Evolutionary conservation across 2,329 filamentous ascomycete species (phyloP).

Genomic region (Boeremia lycopersici): DNA sequence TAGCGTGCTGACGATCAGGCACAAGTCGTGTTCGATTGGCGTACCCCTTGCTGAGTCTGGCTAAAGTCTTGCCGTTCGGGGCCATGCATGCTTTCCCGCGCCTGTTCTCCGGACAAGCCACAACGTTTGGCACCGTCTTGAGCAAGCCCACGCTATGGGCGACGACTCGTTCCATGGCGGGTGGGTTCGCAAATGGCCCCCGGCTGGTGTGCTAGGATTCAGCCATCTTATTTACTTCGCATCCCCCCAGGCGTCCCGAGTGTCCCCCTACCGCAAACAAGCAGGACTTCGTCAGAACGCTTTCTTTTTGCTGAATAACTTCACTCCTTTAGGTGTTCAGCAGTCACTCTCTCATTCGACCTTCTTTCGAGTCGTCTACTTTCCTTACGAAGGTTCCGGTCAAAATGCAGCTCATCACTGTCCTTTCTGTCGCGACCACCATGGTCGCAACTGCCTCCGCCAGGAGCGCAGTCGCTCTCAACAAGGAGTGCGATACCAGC

Average conservation of each 20-base stretch:
- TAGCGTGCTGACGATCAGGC: constrained; percentile 40
- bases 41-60: constrained; percentile 26
- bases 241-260: constrained; percentile 37
- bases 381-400: constrained; percentile 21
- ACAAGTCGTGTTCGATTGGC: constrained; percentile 40
- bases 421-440: constrained; percentile 37
- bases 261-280: constrained; percentile 40
- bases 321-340: constrained; percentile 50
- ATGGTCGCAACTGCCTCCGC: constrained; percentile 39
- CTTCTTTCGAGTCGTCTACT: constrained; percentile 29
- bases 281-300: constrained; percentile 46
- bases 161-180: constrained; percentile 43
- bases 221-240: constrained; percentile 46
- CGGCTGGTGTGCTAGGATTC: constrained; percentile 34
- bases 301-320: constrained; percentile 49
- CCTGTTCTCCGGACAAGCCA: constrained; percentile 39
- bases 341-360: constrained; percentile 42
- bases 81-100: constrained; percentile 31
- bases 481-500: constrained; percentile 19
- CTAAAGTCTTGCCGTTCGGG: constrained; percentile 25
- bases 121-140: constrained; percentile 41
- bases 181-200: constrained; percentile 36
- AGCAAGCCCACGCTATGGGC: constrained; percentile 39
- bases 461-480: constrained; percentile 26
- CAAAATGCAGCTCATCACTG: constrained; percentile 43